These are phyloP conservation scores for Neoarthrinium moseri DNA, from an alignment of 2,329 filamentous ascomycete species.

Conservation along the genomic window DNA sequence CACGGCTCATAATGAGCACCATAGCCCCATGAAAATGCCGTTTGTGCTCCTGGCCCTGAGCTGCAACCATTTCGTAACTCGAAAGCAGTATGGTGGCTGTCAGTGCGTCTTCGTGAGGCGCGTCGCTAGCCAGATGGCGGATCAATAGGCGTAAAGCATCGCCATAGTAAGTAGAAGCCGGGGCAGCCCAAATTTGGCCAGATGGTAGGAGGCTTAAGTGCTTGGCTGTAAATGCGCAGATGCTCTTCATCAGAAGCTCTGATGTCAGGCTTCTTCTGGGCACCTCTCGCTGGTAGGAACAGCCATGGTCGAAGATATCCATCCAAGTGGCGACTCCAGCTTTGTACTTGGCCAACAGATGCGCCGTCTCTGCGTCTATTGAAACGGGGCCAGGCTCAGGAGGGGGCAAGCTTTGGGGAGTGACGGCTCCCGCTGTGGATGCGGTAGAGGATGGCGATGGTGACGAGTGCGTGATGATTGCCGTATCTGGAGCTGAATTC, in stretches of 20 bases:
- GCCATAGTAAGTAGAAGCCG: slow-evolving; percentile 8
- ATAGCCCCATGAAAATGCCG: slow-evolving; percentile 6
- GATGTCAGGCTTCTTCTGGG: slow-evolving; percentile 3
- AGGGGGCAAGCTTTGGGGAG: neutral
- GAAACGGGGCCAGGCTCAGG: neutral
- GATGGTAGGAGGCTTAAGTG: slow-evolving; percentile 6
- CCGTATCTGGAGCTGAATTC: too few relatives aligned
- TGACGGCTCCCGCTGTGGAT: neutral
- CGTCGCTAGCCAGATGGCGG: slow-evolving; percentile 2
- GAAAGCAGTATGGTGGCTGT: slow-evolving; percentile 10
- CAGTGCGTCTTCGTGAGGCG: slow-evolving; percentile 3
- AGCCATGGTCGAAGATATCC: slow-evolving; percentile 10
- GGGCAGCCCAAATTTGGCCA: slow-evolving; percentile 6
- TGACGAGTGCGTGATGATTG: too few relatives aligned
- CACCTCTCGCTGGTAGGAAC: slow-evolving; percentile 7
- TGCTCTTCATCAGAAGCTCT: slow-evolving; percentile 2
- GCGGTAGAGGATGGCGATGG: neutral
- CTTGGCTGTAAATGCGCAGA: slow-evolving; percentile 13
- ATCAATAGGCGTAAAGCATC: slow-evolving; percentile 8
- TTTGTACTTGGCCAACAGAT: slow-evolving; percentile 4
- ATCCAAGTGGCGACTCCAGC: slow-evolving; percentile 11
- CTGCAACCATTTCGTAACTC: slow-evolving; percentile 10
- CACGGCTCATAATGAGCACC: slow-evolving; percentile 1
- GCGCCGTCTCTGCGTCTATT: slow-evolving; percentile 2
- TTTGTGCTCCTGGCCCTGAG: slow-evolving; percentile 1